Base-by-base conservation (phyloP, 306 rosid genomes). In the Comarum palustre region DNA sequence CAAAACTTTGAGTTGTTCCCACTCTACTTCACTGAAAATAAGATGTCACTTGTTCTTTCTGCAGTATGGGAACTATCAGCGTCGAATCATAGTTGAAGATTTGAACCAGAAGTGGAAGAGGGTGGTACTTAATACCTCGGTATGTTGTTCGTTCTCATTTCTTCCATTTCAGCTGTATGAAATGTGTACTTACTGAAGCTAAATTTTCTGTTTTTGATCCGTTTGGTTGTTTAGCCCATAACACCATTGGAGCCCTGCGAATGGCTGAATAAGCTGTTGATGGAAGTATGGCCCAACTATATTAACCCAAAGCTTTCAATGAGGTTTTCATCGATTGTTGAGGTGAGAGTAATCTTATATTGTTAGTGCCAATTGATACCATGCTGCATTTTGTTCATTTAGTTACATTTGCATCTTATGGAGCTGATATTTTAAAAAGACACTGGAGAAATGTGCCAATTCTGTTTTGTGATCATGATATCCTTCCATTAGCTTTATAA, bases 191-290 rank as follows among this genome's bases (percentile, higher is more conserved):
- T 73, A 42, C 80, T 65, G 69, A 42, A 60, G 67, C 67, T 77
- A 76, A 83, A 71, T 65, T 74, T 27, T 48, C 24, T 51, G 16
- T 48, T 63, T 63, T 32, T 42, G 9, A 45, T 54, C 68, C 13
- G 54, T 38, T 81, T 25, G 38, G 19, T 80, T 84, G 11, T 81
- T 10, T 78, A 90, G 99, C 91, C 92, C 36, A 79, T 82, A 42
- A 91, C 99, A 32, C 92, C 99, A 47, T 73, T 95, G 85, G 99
- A 95, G 87, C 99, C 86, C 52, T 91, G 96, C 69, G 96, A 95
- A 78, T 95, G 99, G 99, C 73, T 95, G 74, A 95, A 95, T 80
- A 88, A 79, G 77, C 79, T 95, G 78, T 70, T 95, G 83, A 83
- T 77, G 32, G 96, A 95, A 86, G 45, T 90, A 73, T 95, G 99